Conservation (phyloP, 768 basidiomycete species). For the Serendipita sp. region DNA sequence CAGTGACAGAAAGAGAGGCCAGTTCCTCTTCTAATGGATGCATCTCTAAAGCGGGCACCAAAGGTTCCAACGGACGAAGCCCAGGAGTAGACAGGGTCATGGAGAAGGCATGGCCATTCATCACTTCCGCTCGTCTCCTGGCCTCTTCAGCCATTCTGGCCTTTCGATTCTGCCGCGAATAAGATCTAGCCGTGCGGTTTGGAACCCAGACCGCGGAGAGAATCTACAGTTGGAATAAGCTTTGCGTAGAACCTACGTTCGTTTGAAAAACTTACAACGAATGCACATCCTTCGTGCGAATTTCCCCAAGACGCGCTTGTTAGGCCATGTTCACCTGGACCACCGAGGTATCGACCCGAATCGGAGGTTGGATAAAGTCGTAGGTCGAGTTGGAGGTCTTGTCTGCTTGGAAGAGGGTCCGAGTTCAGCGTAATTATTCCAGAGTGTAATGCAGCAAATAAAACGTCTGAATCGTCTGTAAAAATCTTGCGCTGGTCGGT, state of each 20-base stretch:
- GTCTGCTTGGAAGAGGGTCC: neutral
- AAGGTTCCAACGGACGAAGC: neutral
- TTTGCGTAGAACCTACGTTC: neutral
- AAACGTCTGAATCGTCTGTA: constrained; percentile 10
- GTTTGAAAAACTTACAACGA: neutral
- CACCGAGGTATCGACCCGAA: neutral
- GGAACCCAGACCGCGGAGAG: neutral
- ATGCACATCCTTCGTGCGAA: neutral
- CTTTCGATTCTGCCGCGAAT: neutral
- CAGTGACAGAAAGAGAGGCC: neutral
- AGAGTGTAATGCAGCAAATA: constrained; percentile 10
- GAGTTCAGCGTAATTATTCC: neutral
- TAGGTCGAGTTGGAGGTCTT: neutral
- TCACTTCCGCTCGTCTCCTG: neutral
- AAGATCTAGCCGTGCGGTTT: neutral
- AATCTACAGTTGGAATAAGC: neutral
- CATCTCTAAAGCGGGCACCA: neutral
- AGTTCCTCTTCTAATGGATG: constrained; percentile 2
- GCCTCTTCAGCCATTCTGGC: neutral
- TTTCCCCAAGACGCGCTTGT: constrained; percentile 5
- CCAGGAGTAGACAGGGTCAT: neutral
- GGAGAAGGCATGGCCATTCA: neutral
- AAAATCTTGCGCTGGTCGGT: neutral
- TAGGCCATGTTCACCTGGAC: neutral
- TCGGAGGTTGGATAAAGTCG: neutral